A percentile compares a stretch with the other conserved stretches of the same genome.
Evolutionary conservation across 805 yeast genomes (phyloP).

Genomic region (Pichia pseudocactophila): DNA sequence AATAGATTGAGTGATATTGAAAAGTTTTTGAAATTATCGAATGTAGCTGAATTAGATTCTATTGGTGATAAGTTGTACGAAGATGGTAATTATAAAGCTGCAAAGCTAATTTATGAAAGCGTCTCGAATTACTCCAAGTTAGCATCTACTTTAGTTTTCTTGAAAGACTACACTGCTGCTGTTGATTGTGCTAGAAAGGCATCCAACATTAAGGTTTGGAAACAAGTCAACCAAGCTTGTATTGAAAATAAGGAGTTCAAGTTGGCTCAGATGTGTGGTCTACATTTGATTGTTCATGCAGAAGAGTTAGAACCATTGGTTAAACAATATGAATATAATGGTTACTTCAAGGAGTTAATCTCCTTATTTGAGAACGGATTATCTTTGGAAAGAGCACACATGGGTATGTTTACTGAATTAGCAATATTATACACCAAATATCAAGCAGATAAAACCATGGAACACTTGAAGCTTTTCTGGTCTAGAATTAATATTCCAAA

Average conservation of each 20-base stretch:
- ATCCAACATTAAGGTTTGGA: slow-evolving; percentile 89
- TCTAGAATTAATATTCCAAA: slow-evolving; percentile 96
- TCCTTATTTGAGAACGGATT: slow-evolving; percentile 92
- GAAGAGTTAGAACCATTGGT: slow-evolving; percentile 92
- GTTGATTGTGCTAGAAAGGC: slow-evolving; percentile 99
- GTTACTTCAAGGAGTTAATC: slow-evolving; percentile 86
- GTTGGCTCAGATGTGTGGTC: slow-evolving; percentile 96
- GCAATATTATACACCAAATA: slow-evolving; percentile 88
- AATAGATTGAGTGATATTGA: slow-evolving; percentile 74
- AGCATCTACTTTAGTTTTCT: slow-evolving; percentile 91
- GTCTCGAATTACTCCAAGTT: slow-evolving; percentile 92
- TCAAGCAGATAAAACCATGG: slow-evolving; percentile 84
- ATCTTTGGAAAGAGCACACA: slow-evolving; percentile 96
- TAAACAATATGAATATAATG: slow-evolving; percentile 75
- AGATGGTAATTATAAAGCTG: slow-evolving; percentile 80
- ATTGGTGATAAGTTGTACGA: slow-evolving; percentile 90
- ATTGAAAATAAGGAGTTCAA: slow-evolving; percentile 91
- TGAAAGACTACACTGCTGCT: slow-evolving; percentile 90
- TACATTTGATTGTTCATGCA: slow-evolving; percentile 93
- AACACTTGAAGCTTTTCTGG: slow-evolving; percentile 96
- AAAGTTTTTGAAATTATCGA: slow-evolving; percentile 72
- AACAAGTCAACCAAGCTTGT: slow-evolving; percentile 95
- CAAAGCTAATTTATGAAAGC: slow-evolving; percentile 75
- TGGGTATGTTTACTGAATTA: slow-evolving; percentile 99
- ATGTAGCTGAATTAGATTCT: slow-evolving; percentile 84